Percentiles rank a stretch among this genome's conserved stretches.
Evolutionary conservation across 805 yeast genomes (phyloP).

Genomic region (Candida ovalis): DNA sequence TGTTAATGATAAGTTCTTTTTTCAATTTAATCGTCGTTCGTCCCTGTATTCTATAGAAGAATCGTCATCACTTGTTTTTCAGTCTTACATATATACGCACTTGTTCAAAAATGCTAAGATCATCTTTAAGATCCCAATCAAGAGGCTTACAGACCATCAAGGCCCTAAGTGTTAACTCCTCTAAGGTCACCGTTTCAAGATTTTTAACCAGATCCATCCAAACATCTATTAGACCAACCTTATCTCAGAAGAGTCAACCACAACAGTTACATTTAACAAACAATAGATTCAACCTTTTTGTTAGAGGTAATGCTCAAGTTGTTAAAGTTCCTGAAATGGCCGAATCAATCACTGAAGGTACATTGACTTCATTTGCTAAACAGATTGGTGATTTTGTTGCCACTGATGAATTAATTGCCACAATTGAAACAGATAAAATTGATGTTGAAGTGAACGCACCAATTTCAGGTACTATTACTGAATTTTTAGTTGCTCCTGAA

Average conservation of each 20-base stretch:
- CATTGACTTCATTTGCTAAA: conserved; percentile 64
- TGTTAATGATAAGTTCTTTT: background rate
- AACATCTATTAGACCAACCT: conserved; percentile 16
- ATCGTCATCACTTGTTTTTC: too few species aligned
- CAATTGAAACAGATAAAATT: conserved; percentile 97
- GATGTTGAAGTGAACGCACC: conserved; percentile 98
- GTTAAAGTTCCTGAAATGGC: conserved; percentile 99
- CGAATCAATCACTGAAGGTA: conserved; percentile 96
- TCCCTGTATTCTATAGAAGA: too few species aligned
- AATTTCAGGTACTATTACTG: conserved; percentile 82
- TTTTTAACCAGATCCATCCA: conserved; percentile 17
- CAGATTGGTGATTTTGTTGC: conserved; percentile 84
- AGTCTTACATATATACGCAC: background rate
- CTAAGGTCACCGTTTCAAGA: conserved; percentile 1
- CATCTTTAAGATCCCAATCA: conserved; percentile 13
- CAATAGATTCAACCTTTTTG: conserved; percentile 10
- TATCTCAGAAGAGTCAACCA: background rate
- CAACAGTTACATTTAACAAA: background rate
- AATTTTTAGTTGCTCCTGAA: conserved; percentile 76
- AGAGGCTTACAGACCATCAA: conserved; percentile 12
- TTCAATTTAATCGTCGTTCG: too few species aligned
- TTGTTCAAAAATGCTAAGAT: conserved; percentile 15
- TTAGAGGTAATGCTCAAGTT: conserved; percentile 34
- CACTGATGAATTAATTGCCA: conserved; percentile 87
- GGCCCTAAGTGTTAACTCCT: conserved; percentile 6